phyloP scores from a whole-genome alignment of 192 early-diverging fungal species.

The Backusella luteola region DNA sequence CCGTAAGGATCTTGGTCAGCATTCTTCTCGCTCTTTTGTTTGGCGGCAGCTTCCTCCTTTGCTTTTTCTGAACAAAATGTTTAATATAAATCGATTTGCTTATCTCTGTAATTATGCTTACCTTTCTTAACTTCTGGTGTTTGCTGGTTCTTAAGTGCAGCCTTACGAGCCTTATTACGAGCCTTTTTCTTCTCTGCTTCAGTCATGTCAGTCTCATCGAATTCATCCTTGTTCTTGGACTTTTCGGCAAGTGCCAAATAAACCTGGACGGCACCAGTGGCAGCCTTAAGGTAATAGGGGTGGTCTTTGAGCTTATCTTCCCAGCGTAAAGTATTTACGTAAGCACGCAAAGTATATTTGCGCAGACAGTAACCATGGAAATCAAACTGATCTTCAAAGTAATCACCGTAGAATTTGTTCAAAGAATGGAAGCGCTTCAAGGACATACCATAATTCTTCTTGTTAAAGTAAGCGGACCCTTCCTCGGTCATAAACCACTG shows the following conservation, averaged over 20 bases:
- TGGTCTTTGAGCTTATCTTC: constrained; percentile 76
- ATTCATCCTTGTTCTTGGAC: constrained; percentile 48
- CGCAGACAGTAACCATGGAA: constrained; percentile 94
- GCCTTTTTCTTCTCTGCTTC: constrained; percentile 79
- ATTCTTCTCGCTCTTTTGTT: constrained; percentile 48
- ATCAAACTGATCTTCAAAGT: constrained; percentile 92
- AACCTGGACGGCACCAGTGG: constrained; percentile 66
- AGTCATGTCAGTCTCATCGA: constrained; percentile 58
- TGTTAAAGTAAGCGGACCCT: constrained; percentile 67
- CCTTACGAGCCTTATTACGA: constrained; percentile 72
- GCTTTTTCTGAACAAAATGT: constrained; percentile 16
- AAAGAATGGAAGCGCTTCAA: constrained; percentile 89
- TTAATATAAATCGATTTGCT: not conserved
- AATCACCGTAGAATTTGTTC: constrained; percentile 77
- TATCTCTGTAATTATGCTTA: not conserved
- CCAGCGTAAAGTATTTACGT: constrained; percentile 76
- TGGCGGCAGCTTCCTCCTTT: constrained; percentile 39
- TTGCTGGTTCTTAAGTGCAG: constrained; percentile 61
- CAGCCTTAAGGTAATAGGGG: constrained; percentile 71
- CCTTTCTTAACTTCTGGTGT: constrained; percentile 52
- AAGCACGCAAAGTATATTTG: constrained; percentile 84
- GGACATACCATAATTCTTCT: constrained; percentile 73
- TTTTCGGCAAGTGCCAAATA: constrained; percentile 56
- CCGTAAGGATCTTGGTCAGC: constrained; percentile 74
- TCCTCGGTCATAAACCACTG: constrained; percentile 86